phyloP scores from a whole-genome alignment of 139 green algal species.

The Zygnema circumcarinatum region DNA sequence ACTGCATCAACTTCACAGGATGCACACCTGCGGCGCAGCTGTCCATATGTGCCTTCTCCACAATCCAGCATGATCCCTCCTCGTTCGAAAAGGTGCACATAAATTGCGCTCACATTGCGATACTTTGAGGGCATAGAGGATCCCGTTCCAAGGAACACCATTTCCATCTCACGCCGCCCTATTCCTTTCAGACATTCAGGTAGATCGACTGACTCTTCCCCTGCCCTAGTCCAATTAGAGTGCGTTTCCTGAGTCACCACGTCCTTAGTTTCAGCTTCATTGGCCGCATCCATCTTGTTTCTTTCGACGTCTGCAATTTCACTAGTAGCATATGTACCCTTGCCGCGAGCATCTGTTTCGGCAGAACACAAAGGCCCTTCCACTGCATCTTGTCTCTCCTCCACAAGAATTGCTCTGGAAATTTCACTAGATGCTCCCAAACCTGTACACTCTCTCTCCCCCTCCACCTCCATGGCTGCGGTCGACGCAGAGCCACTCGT shows the following conservation, averaged over 20 bases:
- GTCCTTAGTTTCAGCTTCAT: conserved; percentile 3
- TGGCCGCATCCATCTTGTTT: not conserved
- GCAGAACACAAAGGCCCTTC: not conserved
- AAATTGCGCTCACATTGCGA: conserved; percentile 90
- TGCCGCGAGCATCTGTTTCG: not conserved
- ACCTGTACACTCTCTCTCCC: not conserved
- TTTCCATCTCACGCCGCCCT: conserved; percentile 52
- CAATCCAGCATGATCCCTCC: conserved; percentile 89
- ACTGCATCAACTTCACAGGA: too few species aligned
- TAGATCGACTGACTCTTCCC: not conserved
- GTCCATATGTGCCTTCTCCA: conserved; percentile 87
- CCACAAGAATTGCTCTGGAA: not conserved
- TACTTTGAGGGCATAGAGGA: conserved; percentile 89
- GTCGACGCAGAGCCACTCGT: not conserved
- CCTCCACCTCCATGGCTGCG: not conserved
- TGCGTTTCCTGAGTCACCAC: too few species aligned
- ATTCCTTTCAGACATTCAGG: not conserved
- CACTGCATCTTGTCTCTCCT: not conserved
- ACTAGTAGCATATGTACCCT: conserved; percentile 1
- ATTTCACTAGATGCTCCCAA: not conserved
- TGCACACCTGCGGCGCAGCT: conserved; percentile 71
- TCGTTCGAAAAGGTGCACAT: conserved; percentile 75
- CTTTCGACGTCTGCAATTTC: not conserved
- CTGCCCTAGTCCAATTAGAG: not conserved
- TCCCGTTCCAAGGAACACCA: conserved; percentile 67